Evolutionary conservation across 345 rosid genomes (phyloP), one percentile per base, ranked within the genome.

Genomic region (Arabis hirsuta): DNA sequence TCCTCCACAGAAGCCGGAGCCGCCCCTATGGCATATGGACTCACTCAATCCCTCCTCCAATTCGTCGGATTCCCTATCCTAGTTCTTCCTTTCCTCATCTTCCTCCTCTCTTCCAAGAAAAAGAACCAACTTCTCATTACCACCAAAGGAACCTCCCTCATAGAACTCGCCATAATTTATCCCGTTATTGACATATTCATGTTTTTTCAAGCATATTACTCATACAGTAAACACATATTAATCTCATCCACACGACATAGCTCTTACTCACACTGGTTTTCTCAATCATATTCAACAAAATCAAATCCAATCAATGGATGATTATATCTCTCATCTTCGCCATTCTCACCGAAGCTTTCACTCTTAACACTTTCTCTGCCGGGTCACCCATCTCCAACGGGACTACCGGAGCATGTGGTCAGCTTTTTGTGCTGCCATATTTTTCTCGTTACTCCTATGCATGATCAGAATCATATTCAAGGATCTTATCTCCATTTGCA

Each of bases 331-430:
- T 52, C 38, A 4, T 7, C 39, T 65, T 84, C 11, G 20, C 60
- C 38, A 44, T 81, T 2, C 72, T 80, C 3, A 46, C 81, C 2
- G 78, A 80, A 1, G 8, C 76, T 27, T 80, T 82, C 7, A 71
- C 86, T 20, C 47, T 59, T 3, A 46, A 71, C 19, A 48, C 81
- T 3, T 81, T 74, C 8, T 64, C 53, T 29, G 44, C 52, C 5
- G 56, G 31, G 16, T 47, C 51, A 46, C 43, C 55, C 4, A 42
- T 20, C 36, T 12, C 12, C 24, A 36, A 36, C 26, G 20, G 27
- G 20, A 26, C 16, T 10, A 10, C 8, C 32, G 9, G n/a, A 9
- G 65, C 0, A 12, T 19, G 12, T 24, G 5, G 12, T 0, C 16
- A 9, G 65, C 36, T 12, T 6, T 20, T 3, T n/a, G 9, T 13